Percentiles rank a stretch among this genome's conserved stretches.
These are phyloP conservation scores for Sporisorium graminicola DNA, from an alignment of 1,284 basidiomycete species.

Conservation along the genomic window DNA sequence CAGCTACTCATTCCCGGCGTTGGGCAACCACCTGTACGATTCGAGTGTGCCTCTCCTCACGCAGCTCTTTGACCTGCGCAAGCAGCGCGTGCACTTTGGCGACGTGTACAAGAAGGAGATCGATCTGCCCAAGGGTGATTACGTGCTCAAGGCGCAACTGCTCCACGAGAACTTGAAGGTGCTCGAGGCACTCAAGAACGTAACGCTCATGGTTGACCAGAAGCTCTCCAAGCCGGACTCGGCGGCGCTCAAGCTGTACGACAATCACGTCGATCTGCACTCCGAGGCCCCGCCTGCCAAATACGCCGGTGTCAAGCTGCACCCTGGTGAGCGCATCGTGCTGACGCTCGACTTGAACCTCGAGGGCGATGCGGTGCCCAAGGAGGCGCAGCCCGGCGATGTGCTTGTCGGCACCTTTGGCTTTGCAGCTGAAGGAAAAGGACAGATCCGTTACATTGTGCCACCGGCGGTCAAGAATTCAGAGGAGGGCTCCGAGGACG, in stretches of 20 bases:
- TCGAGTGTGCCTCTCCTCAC: slow-evolving; percentile 65
- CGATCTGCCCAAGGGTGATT: slow-evolving; percentile 67
- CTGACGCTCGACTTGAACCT: slow-evolving; percentile 65
- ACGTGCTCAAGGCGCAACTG: slow-evolving; percentile 65
- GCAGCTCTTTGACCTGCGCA: slow-evolving; percentile 65
- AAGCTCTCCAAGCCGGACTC: slow-evolving; percentile 68
- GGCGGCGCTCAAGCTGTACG: slow-evolving; percentile 62
- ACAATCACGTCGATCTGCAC: slow-evolving; percentile 67
- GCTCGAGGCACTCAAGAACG: slow-evolving; percentile 63
- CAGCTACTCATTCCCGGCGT: slow-evolving; percentile 59
- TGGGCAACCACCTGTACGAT: slow-evolving; percentile 69
- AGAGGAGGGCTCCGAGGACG: slow-evolving; percentile 34
- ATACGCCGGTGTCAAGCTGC: slow-evolving; percentile 64
- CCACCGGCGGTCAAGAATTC: slow-evolving; percentile 62
- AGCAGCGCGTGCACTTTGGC: slow-evolving; percentile 64
- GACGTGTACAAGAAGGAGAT: slow-evolving; percentile 70
- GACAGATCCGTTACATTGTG: slow-evolving; percentile 63
- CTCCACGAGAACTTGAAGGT: slow-evolving; percentile 62
- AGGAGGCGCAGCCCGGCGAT: slow-evolving; percentile 67
- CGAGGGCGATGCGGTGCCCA: slow-evolving; percentile 65
- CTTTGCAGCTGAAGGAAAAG: slow-evolving; percentile 59
- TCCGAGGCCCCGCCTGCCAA: slow-evolving; percentile 52
- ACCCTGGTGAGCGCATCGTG: slow-evolving; percentile 64
- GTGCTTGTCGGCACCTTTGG: slow-evolving; percentile 65
- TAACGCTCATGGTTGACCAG: slow-evolving; percentile 64